These are phyloP conservation scores for Penicillium oxalicum DNA, from an alignment of 2,329 filamentous ascomycete genomes.

Conservation along the genomic window DNA sequence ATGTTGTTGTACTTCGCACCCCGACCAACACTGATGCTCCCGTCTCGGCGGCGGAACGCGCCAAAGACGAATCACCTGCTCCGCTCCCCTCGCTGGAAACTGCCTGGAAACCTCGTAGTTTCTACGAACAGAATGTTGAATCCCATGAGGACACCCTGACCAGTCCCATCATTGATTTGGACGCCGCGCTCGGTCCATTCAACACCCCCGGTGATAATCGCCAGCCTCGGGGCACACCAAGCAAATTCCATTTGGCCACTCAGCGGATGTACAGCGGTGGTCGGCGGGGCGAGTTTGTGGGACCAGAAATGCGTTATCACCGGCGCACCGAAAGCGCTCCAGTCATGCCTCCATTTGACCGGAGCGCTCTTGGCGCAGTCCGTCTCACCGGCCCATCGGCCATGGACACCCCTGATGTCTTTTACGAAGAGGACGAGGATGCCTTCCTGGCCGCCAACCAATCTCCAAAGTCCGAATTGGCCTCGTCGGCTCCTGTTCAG, in stretches of 20 bases:
- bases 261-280: slow-evolving; percentile 47
- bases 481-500: slow-evolving; percentile 4
- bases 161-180: slow-evolving; percentile 80
- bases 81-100: slow-evolving; percentile 28
- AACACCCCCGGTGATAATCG: slow-evolving; percentile 56
- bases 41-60: slow-evolving; percentile 16
- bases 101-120: slow-evolving; percentile 41
- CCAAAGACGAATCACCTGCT: slow-evolving; percentile 12
- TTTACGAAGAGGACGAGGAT: slow-evolving; percentile 48
- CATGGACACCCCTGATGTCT: slow-evolving; percentile 42
- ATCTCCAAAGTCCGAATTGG: slow-evolving; percentile 18
- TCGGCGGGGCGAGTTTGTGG: slow-evolving; percentile 41
- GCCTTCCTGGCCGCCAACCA: slow-evolving; percentile 41
- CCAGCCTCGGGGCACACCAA: slow-evolving; percentile 25
- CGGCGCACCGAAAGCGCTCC: slow-evolving; percentile 47
- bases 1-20: slow-evolving; percentile 43
- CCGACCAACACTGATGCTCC: slow-evolving; percentile 35
- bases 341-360: slow-evolving; percentile 45
- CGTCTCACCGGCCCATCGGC: slow-evolving; percentile 35
- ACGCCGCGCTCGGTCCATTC: slow-evolving; percentile 87
- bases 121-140: slow-evolving; percentile 35
- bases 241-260: slow-evolving; percentile 36
- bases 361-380: slow-evolving; percentile 33
- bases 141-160: slow-evolving; percentile 58
- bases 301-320: slow-evolving; percentile 46